Conservation (phyloP, 176 grass and related monocot species). For the Elymus sibiricus region DNA sequence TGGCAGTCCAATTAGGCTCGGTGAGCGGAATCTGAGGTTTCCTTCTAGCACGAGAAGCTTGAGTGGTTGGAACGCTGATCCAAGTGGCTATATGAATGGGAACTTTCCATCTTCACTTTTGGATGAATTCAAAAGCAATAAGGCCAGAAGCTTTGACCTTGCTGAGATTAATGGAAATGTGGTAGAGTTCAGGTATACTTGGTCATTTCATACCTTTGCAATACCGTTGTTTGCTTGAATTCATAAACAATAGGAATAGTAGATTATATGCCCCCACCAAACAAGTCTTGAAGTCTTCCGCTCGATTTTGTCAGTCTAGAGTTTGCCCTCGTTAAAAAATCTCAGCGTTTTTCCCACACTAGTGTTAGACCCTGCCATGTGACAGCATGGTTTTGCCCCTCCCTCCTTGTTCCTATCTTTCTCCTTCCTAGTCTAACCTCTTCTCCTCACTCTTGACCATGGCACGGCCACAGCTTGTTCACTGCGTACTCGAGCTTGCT, state of each 20-base stretch:
- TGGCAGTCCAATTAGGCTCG: constrained; percentile 66
- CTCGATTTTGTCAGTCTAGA: background rate
- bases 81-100: constrained; percentile 55
- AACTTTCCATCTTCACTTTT: constrained; percentile 80
- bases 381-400: background rate
- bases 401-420: background rate
- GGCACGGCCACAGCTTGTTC: background rate
- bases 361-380: background rate
- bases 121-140: constrained; percentile 94
- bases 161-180: constrained; percentile 89
- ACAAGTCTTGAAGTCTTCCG: too few relatives aligned
- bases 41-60: constrained; percentile 60
- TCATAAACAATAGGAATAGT: background rate
- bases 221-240: constrained; percentile 16
- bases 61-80: constrained; percentile 55
- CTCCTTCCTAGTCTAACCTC: background rate
- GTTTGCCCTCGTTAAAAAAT: background rate
- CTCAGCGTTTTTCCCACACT: background rate
- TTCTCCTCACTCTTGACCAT: background rate
- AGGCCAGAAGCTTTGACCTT: constrained; percentile 93
- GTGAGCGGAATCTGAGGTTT: constrained; percentile 64
- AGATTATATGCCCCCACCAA: background rate
- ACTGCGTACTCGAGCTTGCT: background rate
- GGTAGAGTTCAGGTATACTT: constrained; percentile 85
- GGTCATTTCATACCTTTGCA: background rate